Evolutionary conservation across 805 yeast species (phyloP).

Genomic region (Millerago galiae): DNA sequence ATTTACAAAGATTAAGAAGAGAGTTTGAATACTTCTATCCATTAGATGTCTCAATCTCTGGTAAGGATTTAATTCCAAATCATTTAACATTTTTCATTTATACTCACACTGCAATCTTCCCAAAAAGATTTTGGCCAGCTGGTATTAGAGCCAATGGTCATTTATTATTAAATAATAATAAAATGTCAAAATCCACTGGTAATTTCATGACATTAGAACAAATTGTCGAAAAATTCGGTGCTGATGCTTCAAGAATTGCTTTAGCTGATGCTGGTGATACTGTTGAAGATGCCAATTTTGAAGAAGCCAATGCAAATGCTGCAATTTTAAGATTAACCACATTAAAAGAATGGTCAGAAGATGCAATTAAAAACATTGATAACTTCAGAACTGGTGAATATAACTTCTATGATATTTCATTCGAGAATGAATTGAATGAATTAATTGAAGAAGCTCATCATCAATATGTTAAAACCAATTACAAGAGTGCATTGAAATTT

Average conservation of each 20-base stretch:
- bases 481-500: slow-evolving; percentile 81
- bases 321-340: slow-evolving; percentile 91
- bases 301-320: slow-evolving; percentile 93
- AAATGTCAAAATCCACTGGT: slow-evolving; percentile 98
- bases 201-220: slow-evolving; percentile 89
- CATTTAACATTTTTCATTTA: slow-evolving; percentile 95
- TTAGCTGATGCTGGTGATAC: slow-evolving; percentile 98
- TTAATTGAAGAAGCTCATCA: slow-evolving; percentile 69
- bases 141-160: slow-evolving; percentile 96
- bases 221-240: slow-evolving; percentile 84
- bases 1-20: slow-evolving; percentile 71
- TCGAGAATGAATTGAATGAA: slow-evolving; percentile 87
- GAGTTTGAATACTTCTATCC: slow-evolving; percentile 98
- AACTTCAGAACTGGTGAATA: slow-evolving; percentile 47
- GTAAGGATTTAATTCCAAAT: slow-evolving; percentile 95
- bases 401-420: slow-evolving; percentile 77
- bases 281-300: slow-evolving; percentile 96
- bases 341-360: slow-evolving; percentile 94
- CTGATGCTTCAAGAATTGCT: slow-evolving; percentile 96
- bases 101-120: slow-evolving; percentile 89
- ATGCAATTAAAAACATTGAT: slow-evolving; percentile 45
- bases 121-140: slow-evolving; percentile 84
- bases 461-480: slow-evolving; percentile 66
- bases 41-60: slow-evolving; percentile 84
- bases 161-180: slow-evolving; percentile 87